Evolutionary conservation across 2,329 filamentous ascomycete genomes (phyloP).

Genomic region (Setomelanomma holmii): DNA sequence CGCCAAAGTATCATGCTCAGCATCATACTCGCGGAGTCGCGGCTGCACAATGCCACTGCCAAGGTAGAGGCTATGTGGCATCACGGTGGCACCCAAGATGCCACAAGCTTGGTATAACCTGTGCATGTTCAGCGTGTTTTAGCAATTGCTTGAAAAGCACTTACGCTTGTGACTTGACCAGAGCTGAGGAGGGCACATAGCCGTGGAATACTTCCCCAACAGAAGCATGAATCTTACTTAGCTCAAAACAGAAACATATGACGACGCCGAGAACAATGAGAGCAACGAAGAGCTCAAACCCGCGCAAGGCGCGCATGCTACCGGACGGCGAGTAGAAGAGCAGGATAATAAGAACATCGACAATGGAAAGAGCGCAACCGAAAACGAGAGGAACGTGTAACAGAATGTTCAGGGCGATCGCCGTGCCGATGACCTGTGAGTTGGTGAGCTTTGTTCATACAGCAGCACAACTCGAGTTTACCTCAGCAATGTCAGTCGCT

Average conservation of each 20-base stretch:
- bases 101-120: conserved; percentile 71
- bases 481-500: conserved; percentile 65
- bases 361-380: conserved; percentile 64
- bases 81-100: conserved; percentile 76
- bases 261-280: conserved; percentile 62
- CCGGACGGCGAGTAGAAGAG: conserved; percentile 62
- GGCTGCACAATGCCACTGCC: conserved; percentile 64
- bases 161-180: conserved; percentile 60
- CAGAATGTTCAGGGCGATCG: conserved; percentile 63
- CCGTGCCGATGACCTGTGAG: conserved; percentile 61
- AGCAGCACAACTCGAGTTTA: background rate
- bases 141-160: background rate
- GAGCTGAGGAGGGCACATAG: conserved; percentile 61
- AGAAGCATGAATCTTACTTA: conserved; percentile 60
- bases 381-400: conserved; percentile 62
- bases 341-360: conserved; percentile 64
- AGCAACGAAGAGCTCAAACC: conserved; percentile 64
- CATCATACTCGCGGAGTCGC: conserved; percentile 50
- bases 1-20: conserved; percentile 9
- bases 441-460: background rate
- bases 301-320: conserved; percentile 59
- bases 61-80: conserved; percentile 67
- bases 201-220: conserved; percentile 62
- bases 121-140: conserved; percentile 11
- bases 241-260: conserved; percentile 64